A percentile compares a stretch with the other conserved stretches of the same genome.
Conservation (phyloP, 805 yeast species). For the Cyberlindnera euphorbiae region DNA sequence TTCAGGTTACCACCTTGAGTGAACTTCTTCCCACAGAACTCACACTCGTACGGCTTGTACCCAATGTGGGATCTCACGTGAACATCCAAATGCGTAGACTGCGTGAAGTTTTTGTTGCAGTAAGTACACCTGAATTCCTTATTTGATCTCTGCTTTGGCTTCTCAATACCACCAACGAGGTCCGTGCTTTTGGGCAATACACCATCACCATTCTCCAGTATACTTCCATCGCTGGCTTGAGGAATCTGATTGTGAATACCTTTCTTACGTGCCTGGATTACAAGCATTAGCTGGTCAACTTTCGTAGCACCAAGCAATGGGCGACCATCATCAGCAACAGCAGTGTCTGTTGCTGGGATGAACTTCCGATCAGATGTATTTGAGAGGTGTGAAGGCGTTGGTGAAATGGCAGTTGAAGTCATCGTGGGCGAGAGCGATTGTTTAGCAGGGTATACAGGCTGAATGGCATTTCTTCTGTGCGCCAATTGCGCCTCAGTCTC, state of each 20-base stretch:
- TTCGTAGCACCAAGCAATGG: slow-evolving; percentile 82
- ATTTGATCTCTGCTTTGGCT: slow-evolving; percentile 40
- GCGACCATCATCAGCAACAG: slow-evolving; percentile 54
- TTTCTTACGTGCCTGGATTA: slow-evolving; percentile 82
- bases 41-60: slow-evolving; percentile 76
- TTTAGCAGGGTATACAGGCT: slow-evolving; percentile 8
- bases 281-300: slow-evolving; percentile 86
- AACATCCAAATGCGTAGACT: slow-evolving; percentile 87
- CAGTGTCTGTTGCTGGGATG: slow-evolving; percentile 43
- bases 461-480: slow-evolving; percentile 13
- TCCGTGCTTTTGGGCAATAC: slow-evolving; percentile 56
- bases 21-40: slow-evolving; percentile 72
- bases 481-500: neutral
- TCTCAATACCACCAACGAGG: slow-evolving; percentile 77
- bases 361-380: slow-evolving; percentile 21
- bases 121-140: slow-evolving; percentile 69
- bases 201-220: slow-evolving; percentile 47
- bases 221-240: slow-evolving; percentile 66
- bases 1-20: slow-evolving; percentile 89
- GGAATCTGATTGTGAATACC: slow-evolving; percentile 62
- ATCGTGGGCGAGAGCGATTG: slow-evolving; percentile 8
- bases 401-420: slow-evolving; percentile 7
- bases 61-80: slow-evolving; percentile 88
- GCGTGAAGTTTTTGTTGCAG: slow-evolving; percentile 78
- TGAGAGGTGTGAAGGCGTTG: slow-evolving; percentile 11